phyloP scores from a whole-genome alignment of 805 yeast species.

The Yamadazyma sp. region DNA sequence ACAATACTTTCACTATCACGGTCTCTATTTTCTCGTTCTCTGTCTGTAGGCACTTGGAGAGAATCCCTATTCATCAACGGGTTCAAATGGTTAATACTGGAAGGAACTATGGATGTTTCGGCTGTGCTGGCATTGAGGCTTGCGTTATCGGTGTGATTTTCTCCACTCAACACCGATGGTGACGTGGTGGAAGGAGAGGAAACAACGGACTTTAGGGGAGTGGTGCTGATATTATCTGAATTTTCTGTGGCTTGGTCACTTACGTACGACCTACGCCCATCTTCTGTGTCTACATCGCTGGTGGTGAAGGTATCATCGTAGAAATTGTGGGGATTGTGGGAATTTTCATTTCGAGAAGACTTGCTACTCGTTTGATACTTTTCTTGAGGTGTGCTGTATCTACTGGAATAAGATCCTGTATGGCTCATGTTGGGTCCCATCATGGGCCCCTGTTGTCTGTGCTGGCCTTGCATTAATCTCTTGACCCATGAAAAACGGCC shows the following conservation, averaged over 20 bases:
- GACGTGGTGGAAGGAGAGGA: constrained; percentile 41
- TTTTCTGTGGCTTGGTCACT: constrained; percentile 22
- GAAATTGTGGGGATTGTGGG: constrained; percentile 1
- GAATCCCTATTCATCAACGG: constrained; percentile 29
- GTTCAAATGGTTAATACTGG: constrained; percentile 17
- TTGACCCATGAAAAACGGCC: constrained; percentile 19
- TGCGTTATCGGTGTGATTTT: constrained; percentile 26
- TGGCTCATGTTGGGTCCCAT: not conserved
- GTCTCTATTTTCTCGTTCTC: constrained; percentile 19
- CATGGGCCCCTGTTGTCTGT: constrained; percentile 6
- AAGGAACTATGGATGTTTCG: constrained; percentile 51
- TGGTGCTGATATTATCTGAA: constrained; percentile 46
- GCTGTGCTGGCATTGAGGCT: constrained; percentile 46
- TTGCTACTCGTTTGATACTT: no score
- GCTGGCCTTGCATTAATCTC: constrained; percentile 18
- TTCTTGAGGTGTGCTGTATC: no score
- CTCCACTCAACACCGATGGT: constrained; percentile 38
- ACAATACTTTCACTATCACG: constrained; percentile 44
- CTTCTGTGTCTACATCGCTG: constrained; percentile 5
- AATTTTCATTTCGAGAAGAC: not conserved
- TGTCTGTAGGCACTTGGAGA: constrained; percentile 42
- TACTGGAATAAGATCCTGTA: no score
- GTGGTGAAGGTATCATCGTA: constrained; percentile 9
- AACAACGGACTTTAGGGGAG: constrained; percentile 47
- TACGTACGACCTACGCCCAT: constrained; percentile 7